These are phyloP conservation scores for Rhodofomes roseus DNA, from an alignment of 1,284 basidiomycete genomes.

Conservation along the genomic window DNA sequence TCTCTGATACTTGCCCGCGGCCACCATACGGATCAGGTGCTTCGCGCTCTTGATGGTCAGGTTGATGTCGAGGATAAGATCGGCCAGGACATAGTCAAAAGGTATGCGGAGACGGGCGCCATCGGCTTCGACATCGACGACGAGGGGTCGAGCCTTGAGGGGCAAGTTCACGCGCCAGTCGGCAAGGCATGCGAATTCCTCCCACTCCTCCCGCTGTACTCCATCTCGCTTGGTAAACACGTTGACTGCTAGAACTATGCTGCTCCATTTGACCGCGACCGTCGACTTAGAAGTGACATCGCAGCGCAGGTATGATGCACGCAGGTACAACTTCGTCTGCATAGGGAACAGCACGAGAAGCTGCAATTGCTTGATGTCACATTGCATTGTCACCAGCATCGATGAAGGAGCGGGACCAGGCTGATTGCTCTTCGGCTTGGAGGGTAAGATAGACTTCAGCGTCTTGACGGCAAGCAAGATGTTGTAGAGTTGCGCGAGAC, in stretches of 20 bases:
- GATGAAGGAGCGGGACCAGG: conserved; percentile 2
- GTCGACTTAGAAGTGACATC: conserved; percentile 13
- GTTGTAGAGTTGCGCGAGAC: conserved; percentile 73
- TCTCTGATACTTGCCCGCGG: conserved; percentile 41
- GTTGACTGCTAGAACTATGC: conserved; percentile 42
- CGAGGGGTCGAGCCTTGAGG: conserved; percentile 13
- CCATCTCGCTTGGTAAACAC: conserved; percentile 33
- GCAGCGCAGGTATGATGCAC: conserved; percentile 41
- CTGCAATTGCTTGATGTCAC: conserved; percentile 36
- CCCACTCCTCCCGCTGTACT: conserved; percentile 54
- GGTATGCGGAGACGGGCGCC: conserved; percentile 78
- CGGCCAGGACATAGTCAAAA: conserved; percentile 71
- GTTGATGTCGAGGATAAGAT: conserved; percentile 66
- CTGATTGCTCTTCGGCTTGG: neutral
- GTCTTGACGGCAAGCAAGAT: conserved; percentile 62
- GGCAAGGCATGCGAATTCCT: conserved; percentile 71
- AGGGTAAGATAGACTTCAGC: conserved; percentile 41
- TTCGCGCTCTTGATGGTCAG: conserved; percentile 66
- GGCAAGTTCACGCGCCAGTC: conserved; percentile 45
- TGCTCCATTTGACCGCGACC: conserved; percentile 30
- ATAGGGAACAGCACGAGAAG: conserved; percentile 42
- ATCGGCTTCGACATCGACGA: conserved; percentile 55
- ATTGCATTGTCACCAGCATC: conserved; percentile 27
- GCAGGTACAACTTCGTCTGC: conserved; percentile 43
- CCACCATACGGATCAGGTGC: conserved; percentile 54